Evolutionary conservation across 2,329 filamentous ascomycete species (phyloP).

Genomic region (Aspergillus novoparasiticus): DNA sequence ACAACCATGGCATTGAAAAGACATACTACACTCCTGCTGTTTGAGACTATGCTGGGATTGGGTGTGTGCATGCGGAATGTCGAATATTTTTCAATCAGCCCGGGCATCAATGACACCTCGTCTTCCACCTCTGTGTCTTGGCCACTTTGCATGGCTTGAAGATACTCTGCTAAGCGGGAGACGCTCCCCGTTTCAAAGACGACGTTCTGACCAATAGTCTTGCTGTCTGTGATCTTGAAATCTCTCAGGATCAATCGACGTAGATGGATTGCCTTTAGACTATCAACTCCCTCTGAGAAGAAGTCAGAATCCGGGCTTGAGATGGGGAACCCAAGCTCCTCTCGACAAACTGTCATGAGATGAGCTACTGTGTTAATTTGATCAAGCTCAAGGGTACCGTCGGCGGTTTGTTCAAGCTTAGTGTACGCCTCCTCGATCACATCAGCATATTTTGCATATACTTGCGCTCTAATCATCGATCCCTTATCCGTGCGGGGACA

Average conservation of each 20-base stretch:
- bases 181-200: constrained; percentile 48
- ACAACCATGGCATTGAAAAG: no score
- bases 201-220: constrained; percentile 40
- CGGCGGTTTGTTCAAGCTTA: constrained; percentile 18
- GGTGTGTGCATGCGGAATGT: constrained; percentile 38
- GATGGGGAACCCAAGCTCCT: constrained; percentile 37
- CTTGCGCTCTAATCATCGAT: constrained; percentile 54
- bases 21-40: constrained; percentile 27
- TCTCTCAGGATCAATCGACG: constrained; percentile 45
- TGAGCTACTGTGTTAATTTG: constrained; percentile 35
- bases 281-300: constrained; percentile 51
- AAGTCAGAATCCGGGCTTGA: constrained; percentile 41
- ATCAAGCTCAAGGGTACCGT: constrained; percentile 35
- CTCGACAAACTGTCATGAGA: constrained; percentile 32
- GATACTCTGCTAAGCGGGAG: constrained; percentile 36
- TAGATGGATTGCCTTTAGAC: constrained; percentile 50
- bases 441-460: constrained; percentile 48
- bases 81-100: constrained; percentile 51
- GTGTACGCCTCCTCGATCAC: constrained; percentile 45
- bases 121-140: constrained; percentile 15
- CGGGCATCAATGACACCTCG: constrained; percentile 40
- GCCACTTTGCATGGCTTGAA: constrained; percentile 34
- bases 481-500: constrained; percentile 59
- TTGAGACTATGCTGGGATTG: constrained; percentile 24
- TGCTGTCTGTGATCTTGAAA: constrained; percentile 37